Evolutionary conservation across 2,329 filamentous ascomycete species (phyloP), one percentile per base, ranked within the genome.

Genomic region (Endocalyx cinctus): DNA sequence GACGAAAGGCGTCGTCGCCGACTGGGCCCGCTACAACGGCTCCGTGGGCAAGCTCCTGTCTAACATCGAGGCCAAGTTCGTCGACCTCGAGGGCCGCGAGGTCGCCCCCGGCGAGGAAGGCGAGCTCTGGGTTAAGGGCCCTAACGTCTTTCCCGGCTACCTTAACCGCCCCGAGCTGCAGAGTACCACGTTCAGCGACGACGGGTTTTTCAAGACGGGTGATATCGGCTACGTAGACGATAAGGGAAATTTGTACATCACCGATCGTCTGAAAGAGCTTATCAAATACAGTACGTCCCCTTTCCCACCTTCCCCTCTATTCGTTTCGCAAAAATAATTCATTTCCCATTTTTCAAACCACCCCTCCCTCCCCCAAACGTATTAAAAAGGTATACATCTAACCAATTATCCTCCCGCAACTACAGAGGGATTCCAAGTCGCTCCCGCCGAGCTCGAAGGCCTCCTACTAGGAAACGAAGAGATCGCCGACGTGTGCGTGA

Each of bases 141-240:
- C 87, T 0, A 92, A 92, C 41, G 67, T 90, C 13, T 89, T 89
- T 63, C 69, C 75, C 46, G 87, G 85, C 2, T 94, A 90, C 53
- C 70, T 82, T 47, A 86, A 87, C 50, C 84, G 84, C 37, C 73
- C 78, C 0, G 74, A 82, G 41, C 77, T 81, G 3, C 87, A 86
- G 3, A 67, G 66, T 3, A 79, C 86, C 28, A 79, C 83, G 0
- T 78, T 92, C 41, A 84, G 83, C 3, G 46, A 66, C 0, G 87
- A 94, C 44, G 87, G 87, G 1, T 96, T 80, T 67, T 95, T 94
- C 71, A 89, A 82, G 60, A 95, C 89, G 0, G 89, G 89, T 2
- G 89, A 96, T 51, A 79, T 95, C 17, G 85, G 87, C 4, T 80
- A 85, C 44, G 77, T 85, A 50, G 86, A 94, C 52, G 65, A 72